These are phyloP conservation scores for Colletotrichum falcatum DNA, from an alignment of 2,329 filamentous ascomycete species.

Conservation along the genomic window DNA sequence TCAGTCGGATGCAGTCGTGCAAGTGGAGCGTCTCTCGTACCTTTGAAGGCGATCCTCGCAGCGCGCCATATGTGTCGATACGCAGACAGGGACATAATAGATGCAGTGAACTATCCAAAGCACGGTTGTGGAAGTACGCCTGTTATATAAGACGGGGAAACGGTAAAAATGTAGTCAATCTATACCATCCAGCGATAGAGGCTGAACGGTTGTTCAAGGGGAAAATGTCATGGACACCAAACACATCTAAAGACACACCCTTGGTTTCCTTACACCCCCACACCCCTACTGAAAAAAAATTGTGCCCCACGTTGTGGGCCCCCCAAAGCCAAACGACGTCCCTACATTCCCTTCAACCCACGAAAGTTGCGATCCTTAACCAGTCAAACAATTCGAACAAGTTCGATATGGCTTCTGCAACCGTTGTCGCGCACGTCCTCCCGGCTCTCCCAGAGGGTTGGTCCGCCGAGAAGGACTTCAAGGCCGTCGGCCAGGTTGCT, in stretches of 20 bases:
- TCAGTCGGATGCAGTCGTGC: constrained; percentile 9
- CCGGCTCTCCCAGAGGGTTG: constrained; percentile 84
- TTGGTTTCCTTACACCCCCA: background rate
- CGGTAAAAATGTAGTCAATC: background rate
- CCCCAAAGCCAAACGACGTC: background rate
- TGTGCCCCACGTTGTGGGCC: constrained; percentile 22
- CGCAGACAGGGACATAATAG: constrained; percentile 74
- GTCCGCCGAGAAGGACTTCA: constrained; percentile 93
- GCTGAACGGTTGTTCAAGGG: background rate
- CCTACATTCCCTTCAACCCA: background rate
- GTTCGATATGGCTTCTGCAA: constrained; percentile 71
- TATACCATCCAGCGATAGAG: background rate
- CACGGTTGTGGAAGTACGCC: background rate
- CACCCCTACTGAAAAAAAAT: background rate
- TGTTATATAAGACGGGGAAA: background rate
- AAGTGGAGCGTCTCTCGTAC: constrained; percentile 57
- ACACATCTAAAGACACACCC: constrained; percentile 9
- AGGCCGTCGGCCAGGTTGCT: constrained; percentile 81
- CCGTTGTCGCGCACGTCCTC: constrained; percentile 73
- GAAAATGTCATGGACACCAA: background rate
- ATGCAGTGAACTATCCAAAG: background rate
- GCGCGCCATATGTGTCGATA: constrained; percentile 88
- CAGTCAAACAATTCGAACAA: constrained; percentile 44
- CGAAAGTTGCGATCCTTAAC: constrained; percentile 10
- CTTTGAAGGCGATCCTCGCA: constrained; percentile 84